Evolutionary conservation across 129 eudicot species (phyloP), one percentile per base, ranked within the genome.

Genomic region (Chrysanthemum lavandulifolium): DNA sequence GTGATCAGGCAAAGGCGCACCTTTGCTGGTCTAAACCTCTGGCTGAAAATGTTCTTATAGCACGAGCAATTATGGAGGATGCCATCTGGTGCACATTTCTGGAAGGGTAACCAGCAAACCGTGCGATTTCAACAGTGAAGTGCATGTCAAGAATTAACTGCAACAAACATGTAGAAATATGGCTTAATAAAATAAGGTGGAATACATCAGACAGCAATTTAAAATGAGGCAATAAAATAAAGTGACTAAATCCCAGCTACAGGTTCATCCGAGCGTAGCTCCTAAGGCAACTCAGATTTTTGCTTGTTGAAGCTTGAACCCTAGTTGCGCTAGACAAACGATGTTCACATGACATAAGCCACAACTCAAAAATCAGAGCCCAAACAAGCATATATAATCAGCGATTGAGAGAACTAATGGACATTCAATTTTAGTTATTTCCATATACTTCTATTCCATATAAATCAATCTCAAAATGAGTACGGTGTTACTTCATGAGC

Each of bases 141-240:
- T 91, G 99, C 97, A 91, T 90, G 75, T 95, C 99, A 57, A 95
- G 90, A 80, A 91, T 88, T 47, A 91, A 79, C 97, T 95, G 93
- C 81, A 77, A 71, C 13, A 69, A 61, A 60, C 19, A 71, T 14
- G 69, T 67, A 52, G 47, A 54, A 13, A 27, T 67, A 19, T 27
- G 50, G 36, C 61, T 61, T 19, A 65, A 18, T 59, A 14, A 31
- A 45, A 64, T 15, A 68, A 19, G 33, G 27, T 45, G 23, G 47
- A 59, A 72, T 14, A 59, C 56, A 59, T 58, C 29, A 27, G 47
- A 43, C 31, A 16, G 6, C 2, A 59, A 72, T 2, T 18, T 36
- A n/a, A 51, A 16, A 16, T 5, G 53, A 53, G 31, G 23, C 36
- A 18, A 2, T 47, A 47, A 56, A 2, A 18, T 48, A 67, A 65